Percentiles rank a stretch among this genome's conserved stretches.
These are phyloP conservation scores for Paragyromitra xinjiangensis DNA, from an alignment of 495 filamentous ascomycete genomes.

Conservation along the genomic window DNA sequence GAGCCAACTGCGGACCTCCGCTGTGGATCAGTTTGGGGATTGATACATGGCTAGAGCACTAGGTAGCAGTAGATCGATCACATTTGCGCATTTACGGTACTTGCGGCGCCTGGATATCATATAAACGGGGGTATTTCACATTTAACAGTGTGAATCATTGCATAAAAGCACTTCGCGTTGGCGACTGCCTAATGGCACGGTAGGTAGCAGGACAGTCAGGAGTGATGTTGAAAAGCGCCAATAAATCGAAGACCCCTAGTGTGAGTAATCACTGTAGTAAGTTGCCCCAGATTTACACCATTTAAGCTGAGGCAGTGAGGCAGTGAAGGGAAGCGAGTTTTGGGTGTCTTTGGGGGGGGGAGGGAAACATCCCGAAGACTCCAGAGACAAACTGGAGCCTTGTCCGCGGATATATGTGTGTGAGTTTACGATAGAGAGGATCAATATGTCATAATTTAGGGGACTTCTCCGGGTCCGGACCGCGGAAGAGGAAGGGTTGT, in stretches of 20 bases:
- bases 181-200: constrained; percentile 12
- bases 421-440: constrained; percentile 19
- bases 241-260: constrained; percentile 25
- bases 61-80: constrained; percentile 49
- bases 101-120: constrained; percentile 25
- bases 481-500: constrained; percentile 24
- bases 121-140: constrained; percentile 17
- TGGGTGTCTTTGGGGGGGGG: constrained; percentile 18
- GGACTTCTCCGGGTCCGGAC: constrained; percentile 16
- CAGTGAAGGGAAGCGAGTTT: constrained; percentile 14
- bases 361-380: not conserved
- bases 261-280: constrained; percentile 34
- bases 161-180: constrained; percentile 23
- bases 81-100: constrained; percentile 33
- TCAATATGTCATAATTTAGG: constrained; percentile 33
- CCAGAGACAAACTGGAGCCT: constrained; percentile 6
- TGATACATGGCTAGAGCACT: constrained; percentile 2
- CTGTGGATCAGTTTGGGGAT: constrained; percentile 29
- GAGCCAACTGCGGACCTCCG: constrained; percentile 18
- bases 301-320: constrained; percentile 9
- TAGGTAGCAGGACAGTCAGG: constrained; percentile 13
- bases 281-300: not conserved
- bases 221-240: constrained; percentile 23
- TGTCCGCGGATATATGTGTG: constrained; percentile 1
- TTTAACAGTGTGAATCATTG: constrained; percentile 43